Evolutionary conservation across 2,329 filamentous ascomycete species (phyloP).

Genomic region (Diaporthe amygdali): DNA sequence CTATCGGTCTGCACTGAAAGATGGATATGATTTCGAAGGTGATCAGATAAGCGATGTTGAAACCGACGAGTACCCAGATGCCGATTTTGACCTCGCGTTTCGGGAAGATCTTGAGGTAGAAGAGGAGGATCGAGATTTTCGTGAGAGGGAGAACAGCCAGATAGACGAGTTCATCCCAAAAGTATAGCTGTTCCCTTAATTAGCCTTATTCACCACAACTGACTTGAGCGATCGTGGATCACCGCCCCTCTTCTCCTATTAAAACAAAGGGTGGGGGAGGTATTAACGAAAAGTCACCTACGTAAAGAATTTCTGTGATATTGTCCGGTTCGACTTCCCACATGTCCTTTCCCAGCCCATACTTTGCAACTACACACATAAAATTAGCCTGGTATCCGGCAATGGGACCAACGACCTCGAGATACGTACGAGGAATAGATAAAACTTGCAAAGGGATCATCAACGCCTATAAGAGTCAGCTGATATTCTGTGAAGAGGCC

Average conservation of each 20-base stretch:
- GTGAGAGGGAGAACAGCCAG: conserved; percentile 35
- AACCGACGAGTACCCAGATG: conserved; percentile 33
- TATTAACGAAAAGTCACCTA: no score
- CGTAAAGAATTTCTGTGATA: conserved; percentile 46
- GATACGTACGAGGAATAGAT: conserved; percentile 34
- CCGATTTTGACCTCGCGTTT: conserved; percentile 32
- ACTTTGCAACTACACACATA: conserved; percentile 37
- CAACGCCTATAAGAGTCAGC: conserved; percentile 18
- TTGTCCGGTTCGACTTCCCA: conserved; percentile 48
- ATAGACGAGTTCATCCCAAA: conserved; percentile 37
- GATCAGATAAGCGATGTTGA: conserved; percentile 34
- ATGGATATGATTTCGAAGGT: conserved; percentile 34
- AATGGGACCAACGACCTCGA: background rate
- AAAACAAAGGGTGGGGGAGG: no score
- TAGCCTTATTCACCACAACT: background rate
- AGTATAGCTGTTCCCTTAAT: conserved; percentile 32
- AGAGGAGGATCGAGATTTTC: conserved; percentile 43
- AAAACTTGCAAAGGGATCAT: conserved; percentile 31
- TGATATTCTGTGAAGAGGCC: background rate
- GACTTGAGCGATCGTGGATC: background rate
- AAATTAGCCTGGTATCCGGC: background rate
- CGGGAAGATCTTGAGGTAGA: conserved; percentile 42
- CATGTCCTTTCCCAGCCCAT: conserved; percentile 48
- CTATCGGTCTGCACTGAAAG: conserved; percentile 38
- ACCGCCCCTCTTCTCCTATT: no score